These are phyloP conservation scores for Aaosphaeria arxii DNA, from an alignment of 2,329 filamentous ascomycete species.

Conservation along the genomic window DNA sequence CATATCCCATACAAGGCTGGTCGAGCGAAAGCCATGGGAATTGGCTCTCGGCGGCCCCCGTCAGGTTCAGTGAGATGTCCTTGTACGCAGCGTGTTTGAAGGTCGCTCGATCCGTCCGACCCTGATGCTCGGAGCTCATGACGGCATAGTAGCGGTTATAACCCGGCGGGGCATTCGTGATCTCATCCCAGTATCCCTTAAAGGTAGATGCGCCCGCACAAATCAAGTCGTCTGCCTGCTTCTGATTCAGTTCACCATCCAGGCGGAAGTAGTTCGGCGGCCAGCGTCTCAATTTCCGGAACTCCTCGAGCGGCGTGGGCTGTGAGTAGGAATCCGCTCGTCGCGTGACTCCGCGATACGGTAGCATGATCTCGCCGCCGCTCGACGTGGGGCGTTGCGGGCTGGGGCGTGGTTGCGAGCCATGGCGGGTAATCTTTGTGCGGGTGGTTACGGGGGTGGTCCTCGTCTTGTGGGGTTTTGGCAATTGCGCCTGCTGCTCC, in stretches of 20 bases:
- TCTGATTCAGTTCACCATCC: conserved; percentile 27
- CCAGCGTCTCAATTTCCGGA: conserved; percentile 35
- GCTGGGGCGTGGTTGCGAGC: conserved; percentile 24
- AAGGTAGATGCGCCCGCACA: conserved; percentile 38
- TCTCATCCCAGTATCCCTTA: conserved; percentile 37
- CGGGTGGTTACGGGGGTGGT: conserved; percentile 34
- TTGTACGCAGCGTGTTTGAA: conserved; percentile 35
- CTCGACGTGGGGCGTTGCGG: conserved; percentile 30
- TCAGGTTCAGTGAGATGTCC: conserved; percentile 38
- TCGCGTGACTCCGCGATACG: conserved; percentile 21
- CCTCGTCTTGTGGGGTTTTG: conserved; percentile 24
- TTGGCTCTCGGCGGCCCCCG: conserved; percentile 29
- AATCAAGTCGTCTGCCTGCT: conserved; percentile 38
- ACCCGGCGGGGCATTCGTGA: conserved; percentile 34
- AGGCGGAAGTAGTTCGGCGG: conserved; percentile 37
- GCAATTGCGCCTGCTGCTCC: conserved; percentile 21
- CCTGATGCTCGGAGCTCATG: conserved; percentile 37
- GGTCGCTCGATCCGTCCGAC: conserved; percentile 36
- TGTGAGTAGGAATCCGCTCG: conserved; percentile 36
- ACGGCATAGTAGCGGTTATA: conserved; percentile 40
- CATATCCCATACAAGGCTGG: conserved; percentile 69
- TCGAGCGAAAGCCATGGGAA: conserved; percentile 70
- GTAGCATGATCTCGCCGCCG: conserved; percentile 25
- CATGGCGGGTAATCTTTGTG: conserved; percentile 34
- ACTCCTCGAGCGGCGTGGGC: conserved; percentile 36